Conservation (phyloP, 805 yeast species). For the Clavispora carvajalis region DNA sequence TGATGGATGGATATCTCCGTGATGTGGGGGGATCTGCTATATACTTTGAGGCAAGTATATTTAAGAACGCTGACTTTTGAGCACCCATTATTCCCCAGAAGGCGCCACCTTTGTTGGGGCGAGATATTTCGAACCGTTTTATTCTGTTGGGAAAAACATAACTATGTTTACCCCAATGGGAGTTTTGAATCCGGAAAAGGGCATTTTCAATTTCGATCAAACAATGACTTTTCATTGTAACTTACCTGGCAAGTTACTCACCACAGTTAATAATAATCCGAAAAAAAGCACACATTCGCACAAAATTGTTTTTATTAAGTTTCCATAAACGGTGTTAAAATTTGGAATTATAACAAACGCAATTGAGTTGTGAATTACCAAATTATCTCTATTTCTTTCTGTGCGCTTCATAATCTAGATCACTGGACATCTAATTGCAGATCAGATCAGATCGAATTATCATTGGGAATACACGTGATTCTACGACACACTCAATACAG, state of each 20-base stretch:
- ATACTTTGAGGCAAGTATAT: slow-evolving; percentile 51
- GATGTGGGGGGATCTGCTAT: slow-evolving; percentile 48
- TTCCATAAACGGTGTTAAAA: not conserved
- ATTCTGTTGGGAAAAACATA: slow-evolving; percentile 24
- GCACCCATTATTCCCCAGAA: slow-evolving; percentile 37
- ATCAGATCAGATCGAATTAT: too few species aligned
- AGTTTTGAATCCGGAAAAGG: slow-evolving; percentile 14
- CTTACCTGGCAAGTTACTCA: not conserved
- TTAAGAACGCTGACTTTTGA: slow-evolving; percentile 49
- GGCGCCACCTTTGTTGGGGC: slow-evolving; percentile 12
- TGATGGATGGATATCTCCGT: slow-evolving; percentile 50
- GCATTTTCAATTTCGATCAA: slow-evolving; percentile 21
- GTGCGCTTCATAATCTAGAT: too few species aligned
- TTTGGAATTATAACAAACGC: not conserved
- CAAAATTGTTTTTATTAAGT: not conserved
- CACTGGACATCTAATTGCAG: too few species aligned
- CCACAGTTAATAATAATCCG: not conserved
- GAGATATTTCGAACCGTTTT: slow-evolving; percentile 18
- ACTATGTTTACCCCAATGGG: not conserved
- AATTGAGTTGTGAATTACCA: not conserved
- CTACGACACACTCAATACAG: too few species aligned
- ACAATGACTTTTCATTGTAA: slow-evolving; percentile 4
- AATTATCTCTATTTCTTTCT: too few species aligned
- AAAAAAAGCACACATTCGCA: not conserved
- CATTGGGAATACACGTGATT: too few species aligned